Evolutionary conservation across 352 stramenopile genomes (phyloP).

Genomic region (Phytophthora idaei): DNA sequence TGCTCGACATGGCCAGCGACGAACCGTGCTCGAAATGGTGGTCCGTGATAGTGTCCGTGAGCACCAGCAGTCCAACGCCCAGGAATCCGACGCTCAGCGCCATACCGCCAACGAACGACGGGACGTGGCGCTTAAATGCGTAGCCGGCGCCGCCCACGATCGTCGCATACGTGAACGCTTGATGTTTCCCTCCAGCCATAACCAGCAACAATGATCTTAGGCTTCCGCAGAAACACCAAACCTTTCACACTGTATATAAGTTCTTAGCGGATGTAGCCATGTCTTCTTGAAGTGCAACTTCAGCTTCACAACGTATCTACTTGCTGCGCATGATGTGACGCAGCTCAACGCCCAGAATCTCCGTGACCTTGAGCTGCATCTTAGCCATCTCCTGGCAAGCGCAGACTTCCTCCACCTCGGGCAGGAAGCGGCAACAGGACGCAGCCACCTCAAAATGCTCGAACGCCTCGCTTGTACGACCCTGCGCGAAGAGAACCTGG

Average conservation of each 20-base stretch:
- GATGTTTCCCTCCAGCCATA: conserved; percentile 54
- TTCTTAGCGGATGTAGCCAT: background rate
- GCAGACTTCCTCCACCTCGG: conserved; percentile 85
- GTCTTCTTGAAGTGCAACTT: background rate
- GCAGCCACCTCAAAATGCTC: conserved; percentile 75
- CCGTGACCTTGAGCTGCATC: conserved; percentile 85
- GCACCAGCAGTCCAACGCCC: conserved; percentile 63
- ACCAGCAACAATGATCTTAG: background rate
- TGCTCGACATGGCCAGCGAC: conserved; percentile 66
- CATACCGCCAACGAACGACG: conserved; percentile 74
- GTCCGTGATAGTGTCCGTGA: conserved; percentile 75
- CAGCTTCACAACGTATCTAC: conserved; percentile 30
- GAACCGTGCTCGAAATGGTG: conserved; percentile 76
- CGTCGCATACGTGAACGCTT: conserved; percentile 76
- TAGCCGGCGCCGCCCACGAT: conserved; percentile 72
- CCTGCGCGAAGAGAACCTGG: conserved; percentile 86
- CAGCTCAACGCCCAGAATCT: conserved; percentile 86
- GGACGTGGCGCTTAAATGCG: conserved; percentile 59
- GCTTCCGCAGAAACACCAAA: background rate
- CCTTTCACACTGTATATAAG: conserved; percentile 7
- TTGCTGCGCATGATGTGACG: conserved; percentile 87
- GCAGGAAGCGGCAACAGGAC: conserved; percentile 80
- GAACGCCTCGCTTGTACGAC: conserved; percentile 70
- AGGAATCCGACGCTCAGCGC: conserved; percentile 68
- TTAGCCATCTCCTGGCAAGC: conserved; percentile 77